These are phyloP conservation scores for Isabelozyma heimii DNA, from an alignment of 805 yeast species.

Conservation along the genomic window DNA sequence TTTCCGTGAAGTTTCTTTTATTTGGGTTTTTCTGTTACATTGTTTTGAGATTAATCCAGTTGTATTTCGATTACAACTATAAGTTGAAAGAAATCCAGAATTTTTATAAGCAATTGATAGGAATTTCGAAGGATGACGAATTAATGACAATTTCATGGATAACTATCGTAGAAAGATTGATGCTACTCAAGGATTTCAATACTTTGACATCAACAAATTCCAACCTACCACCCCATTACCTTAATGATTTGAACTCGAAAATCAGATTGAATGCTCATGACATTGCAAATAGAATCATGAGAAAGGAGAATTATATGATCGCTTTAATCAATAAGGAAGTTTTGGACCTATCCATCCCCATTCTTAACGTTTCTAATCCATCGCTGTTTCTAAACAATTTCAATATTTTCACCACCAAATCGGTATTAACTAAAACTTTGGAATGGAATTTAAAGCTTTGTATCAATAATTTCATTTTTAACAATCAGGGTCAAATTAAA, in stretches of 20 bases:
- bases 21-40: constrained; percentile 60
- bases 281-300: constrained; percentile 93
- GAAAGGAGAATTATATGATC: constrained; percentile 90
- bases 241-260: constrained; percentile 62
- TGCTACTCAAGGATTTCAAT: constrained; percentile 76
- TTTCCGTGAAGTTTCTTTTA: constrained; percentile 53
- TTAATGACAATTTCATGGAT: constrained; percentile 94
- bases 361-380: constrained; percentile 8
- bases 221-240: constrained; percentile 20
- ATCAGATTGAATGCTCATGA: constrained; percentile 85
- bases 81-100: constrained; percentile 71
- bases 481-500: constrained; percentile 77
- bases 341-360: constrained; percentile 55
- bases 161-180: constrained; percentile 70
- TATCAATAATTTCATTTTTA: constrained; percentile 81
- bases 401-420: constrained; percentile 18
- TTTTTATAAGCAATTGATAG: constrained; percentile 71
- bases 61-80: constrained; percentile 56
- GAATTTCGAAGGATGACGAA: constrained; percentile 69
- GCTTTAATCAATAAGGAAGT: constrained; percentile 81
- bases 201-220: constrained; percentile 52
- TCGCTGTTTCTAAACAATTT: constrained; percentile 7
- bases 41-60: constrained; percentile 49
- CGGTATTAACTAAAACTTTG: constrained; percentile 73
- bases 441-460: constrained; percentile 95